Percentiles rank a stretch among this genome's conserved stretches.
These are phyloP conservation scores for Saccharum officinarum DNA, from an alignment of 176 grass and related monocot species.

Conservation along the genomic window DNA sequence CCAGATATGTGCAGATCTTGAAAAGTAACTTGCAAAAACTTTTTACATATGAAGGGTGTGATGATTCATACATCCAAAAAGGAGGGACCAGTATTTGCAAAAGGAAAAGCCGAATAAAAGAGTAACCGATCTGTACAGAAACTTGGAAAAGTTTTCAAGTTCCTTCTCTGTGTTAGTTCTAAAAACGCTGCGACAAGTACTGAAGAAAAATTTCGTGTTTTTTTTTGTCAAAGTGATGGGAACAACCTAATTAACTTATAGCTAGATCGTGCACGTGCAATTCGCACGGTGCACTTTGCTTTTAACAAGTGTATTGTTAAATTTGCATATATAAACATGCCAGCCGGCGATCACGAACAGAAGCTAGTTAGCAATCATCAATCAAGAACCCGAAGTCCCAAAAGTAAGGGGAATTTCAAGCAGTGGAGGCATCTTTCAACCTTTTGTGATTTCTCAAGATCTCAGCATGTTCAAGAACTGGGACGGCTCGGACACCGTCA, in stretches of 20 bases:
- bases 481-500: too few species aligned
- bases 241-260: background rate
- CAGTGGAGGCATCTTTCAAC: too few species aligned
- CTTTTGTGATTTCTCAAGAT: too few species aligned
- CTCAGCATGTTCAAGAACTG: too few species aligned
- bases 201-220: background rate
- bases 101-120: background rate
- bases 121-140: background rate
- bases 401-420: background rate
- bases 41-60: background rate
- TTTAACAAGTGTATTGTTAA: background rate
- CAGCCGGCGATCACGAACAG: background rate
- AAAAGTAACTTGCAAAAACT: background rate
- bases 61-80: slow-evolving; percentile 13
- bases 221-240: background rate
- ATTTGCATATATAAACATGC: slow-evolving; percentile 9
- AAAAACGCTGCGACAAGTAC: background rate
- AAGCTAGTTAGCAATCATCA: slow-evolving; percentile 19
- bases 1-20: background rate
- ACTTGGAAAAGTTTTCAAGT: background rate
- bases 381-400: background rate
- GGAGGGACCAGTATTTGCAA: background rate
- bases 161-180: background rate
- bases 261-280: slow-evolving; percentile 3
- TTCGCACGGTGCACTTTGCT: background rate